Percentiles rank a stretch among this genome's conserved stretches.
phyloP scores from a whole-genome alignment of 2,329 filamentous ascomycete genomes.

The Aureobasidium pullulans region DNA sequence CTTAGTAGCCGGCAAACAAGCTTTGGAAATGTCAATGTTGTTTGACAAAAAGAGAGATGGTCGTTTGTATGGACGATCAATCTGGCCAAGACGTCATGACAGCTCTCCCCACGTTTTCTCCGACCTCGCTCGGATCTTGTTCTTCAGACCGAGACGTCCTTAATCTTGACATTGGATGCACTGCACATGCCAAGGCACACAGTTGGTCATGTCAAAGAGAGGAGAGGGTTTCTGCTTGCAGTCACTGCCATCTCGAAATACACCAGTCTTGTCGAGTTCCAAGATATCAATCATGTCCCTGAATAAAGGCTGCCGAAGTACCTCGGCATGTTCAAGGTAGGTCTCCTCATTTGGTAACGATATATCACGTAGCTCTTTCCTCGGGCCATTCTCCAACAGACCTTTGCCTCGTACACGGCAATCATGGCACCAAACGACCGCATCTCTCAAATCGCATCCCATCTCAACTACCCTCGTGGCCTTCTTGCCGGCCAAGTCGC shows the following conservation, averaged over 20 bases:
- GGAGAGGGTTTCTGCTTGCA: no score
- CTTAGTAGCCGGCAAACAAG: not conserved
- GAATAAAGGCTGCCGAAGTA: not conserved
- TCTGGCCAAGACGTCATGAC: not conserved
- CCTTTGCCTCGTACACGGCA: not conserved
- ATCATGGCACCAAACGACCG: conserved; percentile 18
- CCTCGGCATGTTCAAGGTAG: conserved; percentile 1
- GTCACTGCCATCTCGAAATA: no score
- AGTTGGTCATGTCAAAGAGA: not conserved
- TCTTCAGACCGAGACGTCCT: not conserved
- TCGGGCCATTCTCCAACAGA: not conserved
- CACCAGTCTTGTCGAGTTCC: no score
- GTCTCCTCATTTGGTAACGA: not conserved
- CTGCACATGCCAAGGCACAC: no score
- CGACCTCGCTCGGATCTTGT: not conserved
- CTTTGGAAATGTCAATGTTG: not conserved
- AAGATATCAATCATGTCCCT: not conserved
- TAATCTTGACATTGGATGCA: not conserved
- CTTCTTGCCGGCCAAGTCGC: conserved; percentile 73
- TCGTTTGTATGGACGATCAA: not conserved
- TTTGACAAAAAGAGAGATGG: not conserved
- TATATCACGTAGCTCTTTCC: not conserved
- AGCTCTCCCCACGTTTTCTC: conserved; percentile 4
- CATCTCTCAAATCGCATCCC: conserved; percentile 63
- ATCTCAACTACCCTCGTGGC: conserved; percentile 75